These are phyloP conservation scores for Saturnispora mendoncae DNA, from an alignment of 805 yeast species.

Conservation along the genomic window DNA sequence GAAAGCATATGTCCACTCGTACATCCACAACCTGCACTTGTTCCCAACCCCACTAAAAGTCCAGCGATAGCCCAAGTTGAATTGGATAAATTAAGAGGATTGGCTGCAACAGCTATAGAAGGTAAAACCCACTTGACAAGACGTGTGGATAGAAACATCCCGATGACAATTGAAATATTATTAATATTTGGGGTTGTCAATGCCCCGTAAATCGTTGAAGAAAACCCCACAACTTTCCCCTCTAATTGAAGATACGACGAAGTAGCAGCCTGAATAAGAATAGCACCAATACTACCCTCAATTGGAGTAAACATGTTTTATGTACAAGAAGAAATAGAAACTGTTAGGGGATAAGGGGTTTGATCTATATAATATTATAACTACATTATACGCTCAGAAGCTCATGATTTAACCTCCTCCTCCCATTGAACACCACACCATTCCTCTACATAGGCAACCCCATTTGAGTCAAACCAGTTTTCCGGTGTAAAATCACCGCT, in stretches of 20 bases:
- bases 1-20: constrained; percentile 49
- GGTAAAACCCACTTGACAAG: constrained; percentile 22
- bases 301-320: constrained; percentile 36
- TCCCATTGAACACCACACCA: constrained; percentile 26
- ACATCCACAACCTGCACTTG: constrained; percentile 41
- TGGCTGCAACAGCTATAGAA: constrained; percentile 17
- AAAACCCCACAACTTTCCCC: constrained; percentile 41
- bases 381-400: not conserved
- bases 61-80: constrained; percentile 28
- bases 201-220: constrained; percentile 33
- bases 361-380: not conserved
- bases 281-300: constrained; percentile 38
- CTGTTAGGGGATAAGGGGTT: not conserved
- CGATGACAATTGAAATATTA: constrained; percentile 28
- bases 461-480: constrained; percentile 15
- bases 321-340: not conserved
- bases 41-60: constrained; percentile 38
- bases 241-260: constrained; percentile 32
- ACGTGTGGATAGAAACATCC: constrained; percentile 28
- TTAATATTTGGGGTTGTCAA: constrained; percentile 21
- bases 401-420: constrained; percentile 11
- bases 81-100: not conserved
- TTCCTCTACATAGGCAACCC: constrained; percentile 20
- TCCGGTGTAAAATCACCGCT: constrained; percentile 14
- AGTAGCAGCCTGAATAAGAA: constrained; percentile 38